Percentiles rank a stretch among this genome's conserved stretches.
These are phyloP conservation scores for Scleroderma bovista DNA, from an alignment of 768 basidiomycete species.

Conservation along the genomic window DNA sequence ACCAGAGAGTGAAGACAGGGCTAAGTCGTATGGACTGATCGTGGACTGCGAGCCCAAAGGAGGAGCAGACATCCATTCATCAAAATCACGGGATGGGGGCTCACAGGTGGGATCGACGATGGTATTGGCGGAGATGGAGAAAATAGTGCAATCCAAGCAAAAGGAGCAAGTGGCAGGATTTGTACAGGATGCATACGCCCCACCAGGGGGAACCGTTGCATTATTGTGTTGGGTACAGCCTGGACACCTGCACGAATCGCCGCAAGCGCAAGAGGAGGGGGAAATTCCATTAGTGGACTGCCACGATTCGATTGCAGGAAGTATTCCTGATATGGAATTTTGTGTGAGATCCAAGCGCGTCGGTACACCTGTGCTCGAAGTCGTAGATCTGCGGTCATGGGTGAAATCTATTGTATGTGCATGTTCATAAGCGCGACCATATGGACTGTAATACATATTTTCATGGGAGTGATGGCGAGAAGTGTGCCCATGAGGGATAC, in stretches of 20 bases:
- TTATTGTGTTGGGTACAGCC: conserved; percentile 56
- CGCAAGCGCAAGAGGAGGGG: conserved; percentile 56
- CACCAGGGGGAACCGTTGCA: conserved; percentile 33
- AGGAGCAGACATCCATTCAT: conserved; percentile 43
- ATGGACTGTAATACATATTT: conserved; percentile 55
- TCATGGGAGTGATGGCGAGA: conserved; percentile 47
- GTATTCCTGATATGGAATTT: conserved; percentile 22
- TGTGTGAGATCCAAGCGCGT: conserved; percentile 18
- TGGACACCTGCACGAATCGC: conserved; percentile 56
- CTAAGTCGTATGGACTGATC: conserved; percentile 28
- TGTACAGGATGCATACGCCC: conserved; percentile 31
- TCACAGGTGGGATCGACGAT: conserved; percentile 39
- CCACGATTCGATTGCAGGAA: conserved; percentile 20
- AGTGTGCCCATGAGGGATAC: conserved; percentile 35
- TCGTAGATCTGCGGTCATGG: conserved; percentile 17
- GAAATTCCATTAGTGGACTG: conserved; percentile 22
- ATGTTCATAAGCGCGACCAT: conserved; percentile 59
- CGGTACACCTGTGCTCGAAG: conserved; percentile 15
- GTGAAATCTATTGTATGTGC: conserved; percentile 33
- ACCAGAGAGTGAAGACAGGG: conserved; percentile 12
- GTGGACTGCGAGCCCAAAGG: conserved; percentile 15
- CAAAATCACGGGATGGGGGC: conserved; percentile 42
- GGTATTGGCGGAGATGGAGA: conserved; percentile 40
- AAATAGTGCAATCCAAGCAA: conserved; percentile 62
- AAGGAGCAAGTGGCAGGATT: conserved; percentile 37